Evolutionary conservation across 2,329 filamentous ascomycete species (phyloP), one percentile per base, ranked within the genome.

Genomic region (Talaromyces marneffei): DNA sequence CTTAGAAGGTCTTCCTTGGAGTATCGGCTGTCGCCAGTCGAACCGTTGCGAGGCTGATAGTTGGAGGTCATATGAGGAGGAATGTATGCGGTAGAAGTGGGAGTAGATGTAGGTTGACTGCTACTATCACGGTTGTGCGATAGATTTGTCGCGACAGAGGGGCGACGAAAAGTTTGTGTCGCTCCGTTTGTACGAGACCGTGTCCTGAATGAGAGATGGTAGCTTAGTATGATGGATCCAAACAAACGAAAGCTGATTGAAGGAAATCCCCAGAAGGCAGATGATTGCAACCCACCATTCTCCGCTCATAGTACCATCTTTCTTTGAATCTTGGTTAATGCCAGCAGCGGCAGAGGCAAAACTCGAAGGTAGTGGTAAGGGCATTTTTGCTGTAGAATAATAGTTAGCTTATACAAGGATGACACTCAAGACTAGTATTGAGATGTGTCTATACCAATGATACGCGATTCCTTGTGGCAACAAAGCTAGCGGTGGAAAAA

Each of bases 301-400:
- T 78, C 85, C 87, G 75, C 84, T 84, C 66, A 79, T 78, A 74
- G 84, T 70, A 74, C 80, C 78, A 83, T 85, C 75, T 75, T 78
- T 73, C 81, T 84, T 78, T 76, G 82, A 77, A 74, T 86, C 74
- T 81, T 76, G 79, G 70, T 83, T 87, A 76, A 90, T 88, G 76
- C 89, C 89, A 74, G 89, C 89, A 68, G 89, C 89, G 70, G 89
- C 89, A 73, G 89, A 91, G 74, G 89, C 89, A 79, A 92, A 92
- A 82, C 88, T 92, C 69, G 89, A 91, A 70, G 88, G 87, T 76
- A 91, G 84, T 79, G 89, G 87, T 74, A 87, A 85, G 79, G 88
- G 85, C 88, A 91, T 83, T 70, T 61, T 63, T 42, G 50, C 62
- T 65, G 60, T 63, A 62, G 64, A 64, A 57, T 65, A 68, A 65